Evolutionary conservation across 2,329 filamentous ascomycete species (phyloP), one percentile per base, ranked within the genome.

Genomic region (Phialophora verrucosa): DNA sequence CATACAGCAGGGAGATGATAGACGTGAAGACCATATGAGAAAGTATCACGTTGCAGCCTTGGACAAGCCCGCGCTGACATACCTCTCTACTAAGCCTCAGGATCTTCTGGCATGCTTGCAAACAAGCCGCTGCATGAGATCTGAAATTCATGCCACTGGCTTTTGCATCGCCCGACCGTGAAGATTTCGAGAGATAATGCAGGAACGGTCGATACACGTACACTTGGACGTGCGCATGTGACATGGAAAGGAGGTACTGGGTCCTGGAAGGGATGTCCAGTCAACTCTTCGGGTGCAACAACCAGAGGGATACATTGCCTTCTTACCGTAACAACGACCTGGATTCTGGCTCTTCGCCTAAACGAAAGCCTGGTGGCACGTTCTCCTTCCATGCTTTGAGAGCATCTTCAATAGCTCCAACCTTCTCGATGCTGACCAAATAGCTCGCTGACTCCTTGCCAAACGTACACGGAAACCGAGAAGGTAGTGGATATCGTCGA

Each of bases 401-500:
- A 54, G 59, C 59, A 7, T 47, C 49, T 50, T 61, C 59, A 20
- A 61, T 61, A 11, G 44, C 49, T 25, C 25, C 51, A 14, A 61
- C n/a, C 11, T 61, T 61, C 47, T 61, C 49, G 49, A 53, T 29
- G 47, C 31, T 53, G n/a, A 61, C 59, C 17, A 61, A 25, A 32
- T 61, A 61, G 23, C 38, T 53, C 49, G 49, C 29, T 2, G 59
- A 20, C 59, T 29, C 25, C 29, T 25, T 53, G 50, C 49, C 59
- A 23, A 3, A 84, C 76, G 66, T 82, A 81, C 10, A 84, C 83
- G 0, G 87, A 89, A 0, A 91, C 87, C 62, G 89, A 87, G 56
- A 92, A 88, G 0, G 87, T 83, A 0, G 83, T 83, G 0, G 91
- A 79, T 55, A 84, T 76, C 4, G 77, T 74, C 64, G 82, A 86